Evolutionary conservation across 2,329 filamentous ascomycete genomes (phyloP).

Genomic region (Fusarium anguioides): DNA sequence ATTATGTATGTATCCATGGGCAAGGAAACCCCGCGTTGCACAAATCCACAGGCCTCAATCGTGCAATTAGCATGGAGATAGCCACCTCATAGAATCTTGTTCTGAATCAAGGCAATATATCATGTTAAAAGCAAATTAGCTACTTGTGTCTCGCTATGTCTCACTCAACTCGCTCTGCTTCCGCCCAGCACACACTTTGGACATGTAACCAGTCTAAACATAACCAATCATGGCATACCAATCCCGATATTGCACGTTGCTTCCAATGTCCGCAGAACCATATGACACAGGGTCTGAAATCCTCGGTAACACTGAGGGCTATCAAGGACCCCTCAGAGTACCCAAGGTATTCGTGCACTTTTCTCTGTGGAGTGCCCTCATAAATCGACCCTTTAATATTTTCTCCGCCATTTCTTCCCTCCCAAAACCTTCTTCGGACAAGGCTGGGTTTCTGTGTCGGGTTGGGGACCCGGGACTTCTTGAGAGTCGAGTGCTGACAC

Average conservation of each 20-base stretch:
- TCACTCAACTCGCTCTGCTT: slow-evolving; percentile 17
- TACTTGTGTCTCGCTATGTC: slow-evolving; percentile 34
- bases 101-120: slow-evolving; percentile 40
- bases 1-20: slow-evolving; percentile 1
- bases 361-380: slow-evolving; percentile 1
- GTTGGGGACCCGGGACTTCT: background rate
- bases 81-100: slow-evolving; percentile 18
- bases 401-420: background rate
- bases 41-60: slow-evolving; percentile 4
- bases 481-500: background rate
- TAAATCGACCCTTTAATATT: background rate
- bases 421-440: background rate
- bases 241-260: slow-evolving; percentile 6
- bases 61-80: slow-evolving; percentile 10
- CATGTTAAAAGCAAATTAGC: slow-evolving; percentile 31
- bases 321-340: slow-evolving; percentile 15
- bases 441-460: background rate
- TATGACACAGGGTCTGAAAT: slow-evolving; percentile 1
- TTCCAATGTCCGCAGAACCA: slow-evolving; percentile 4
- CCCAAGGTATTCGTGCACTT: slow-evolving; percentile 22
- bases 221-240: slow-evolving; percentile 14
- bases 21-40: background rate
- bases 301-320: slow-evolving; percentile 11
- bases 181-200: slow-evolving; percentile 19
- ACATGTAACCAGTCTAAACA: slow-evolving; percentile 30